Base-by-base conservation (phyloP, 2,329 filamentous ascomycete species). In the Aspergillus clavatus region DNA sequence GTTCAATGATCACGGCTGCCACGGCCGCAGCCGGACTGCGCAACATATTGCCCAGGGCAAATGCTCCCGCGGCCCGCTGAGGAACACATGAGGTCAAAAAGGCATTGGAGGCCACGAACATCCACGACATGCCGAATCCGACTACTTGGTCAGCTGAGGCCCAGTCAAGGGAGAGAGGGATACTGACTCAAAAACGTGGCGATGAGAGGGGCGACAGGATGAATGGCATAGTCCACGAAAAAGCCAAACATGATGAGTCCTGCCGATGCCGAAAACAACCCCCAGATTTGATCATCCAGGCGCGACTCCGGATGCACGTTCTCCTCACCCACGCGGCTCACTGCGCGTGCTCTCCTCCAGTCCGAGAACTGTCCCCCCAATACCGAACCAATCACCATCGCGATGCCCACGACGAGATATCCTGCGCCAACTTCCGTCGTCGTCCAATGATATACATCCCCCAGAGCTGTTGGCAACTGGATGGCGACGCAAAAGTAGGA, bases 201-300 rank as follows among this genome's bases (percentile, higher is more conserved):
- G 12, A 60, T 39, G 10, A 70, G 43, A 36, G 58, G 46, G 5
- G 60, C 48, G 19, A 61, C 50, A 23, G 61, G 57, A 47, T 68
- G 65, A 0, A 62, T 42, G 3, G 45, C 46, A 21, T 54, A 44
- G 37, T 59, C 45, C 6, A 64, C 59, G 33, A 67, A 70, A 69
- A 69, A 73, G 16, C 70, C 71, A 47, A 64, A 73, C 64, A 71
- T 67, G 27, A 63, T 45, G 11, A 67, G 65, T 0, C 70, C 71
- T 0, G 55, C 62, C 1, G 64, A 62, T 8, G 62, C 66, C 12
- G 71, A 45, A 5, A 71, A n/a, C 5, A 69, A 66, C 1, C 69
- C 70, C 45, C 61, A 62, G 22, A 71, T 64, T 38, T 73, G 71
- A 18, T 68, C 65, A 2, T 58, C 56, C 22, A 73, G 58, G 27